A percentile compares a stretch with the other conserved stretches of the same genome.
These are phyloP conservation scores for Gastrolobium bilobum DNA, from an alignment of 306 rosid genomes.

Conservation along the genomic window DNA sequence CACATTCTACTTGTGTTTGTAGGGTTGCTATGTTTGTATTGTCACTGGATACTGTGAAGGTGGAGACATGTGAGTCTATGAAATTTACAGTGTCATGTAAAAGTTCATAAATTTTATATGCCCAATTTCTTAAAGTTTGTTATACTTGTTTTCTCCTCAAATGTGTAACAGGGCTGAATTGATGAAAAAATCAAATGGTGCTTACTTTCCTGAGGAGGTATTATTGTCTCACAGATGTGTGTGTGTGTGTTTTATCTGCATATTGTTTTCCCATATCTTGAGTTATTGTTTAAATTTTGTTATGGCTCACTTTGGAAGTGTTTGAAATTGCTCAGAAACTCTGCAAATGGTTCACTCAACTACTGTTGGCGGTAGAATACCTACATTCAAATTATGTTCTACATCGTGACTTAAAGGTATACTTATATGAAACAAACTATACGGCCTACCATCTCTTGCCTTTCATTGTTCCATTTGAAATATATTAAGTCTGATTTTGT, in stretches of 20 bases:
- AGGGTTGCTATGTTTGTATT: slow-evolving; percentile 99
- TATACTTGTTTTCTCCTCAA: slow-evolving; percentile 38
- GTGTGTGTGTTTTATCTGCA: slow-evolving; percentile 4
- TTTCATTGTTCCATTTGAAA: slow-evolving; percentile 15
- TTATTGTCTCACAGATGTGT: slow-evolving; percentile 29
- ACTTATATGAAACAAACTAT: slow-evolving; percentile 29
- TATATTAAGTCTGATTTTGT: slow-evolving; percentile 45
- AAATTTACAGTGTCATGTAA: slow-evolving; percentile 29
- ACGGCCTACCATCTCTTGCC: not conserved
- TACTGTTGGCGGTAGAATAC: slow-evolving; percentile 93
- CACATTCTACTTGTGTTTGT: slow-evolving; percentile 54
- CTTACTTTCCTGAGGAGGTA: slow-evolving; percentile 96
- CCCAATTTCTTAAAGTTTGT: slow-evolving; percentile 18
- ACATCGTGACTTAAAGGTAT: slow-evolving; percentile 97
- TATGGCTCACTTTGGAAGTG: slow-evolving; percentile 50
- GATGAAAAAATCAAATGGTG: slow-evolving; percentile 92
- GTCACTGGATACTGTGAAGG: slow-evolving; percentile 99
- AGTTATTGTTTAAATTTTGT: slow-evolving; percentile 24
- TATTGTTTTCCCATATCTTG: slow-evolving; percentile 31
- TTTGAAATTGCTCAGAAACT: slow-evolving; percentile 77
- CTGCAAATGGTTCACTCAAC: slow-evolving; percentile 98
- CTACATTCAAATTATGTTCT: slow-evolving; percentile 90
- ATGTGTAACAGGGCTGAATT: slow-evolving; percentile 78
- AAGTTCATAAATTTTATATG: slow-evolving; percentile 26
- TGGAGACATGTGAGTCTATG: slow-evolving; percentile 94